phyloP scores from a whole-genome alignment of 495 filamentous ascomycete genomes.

The Daldinia concentrica region DNA sequence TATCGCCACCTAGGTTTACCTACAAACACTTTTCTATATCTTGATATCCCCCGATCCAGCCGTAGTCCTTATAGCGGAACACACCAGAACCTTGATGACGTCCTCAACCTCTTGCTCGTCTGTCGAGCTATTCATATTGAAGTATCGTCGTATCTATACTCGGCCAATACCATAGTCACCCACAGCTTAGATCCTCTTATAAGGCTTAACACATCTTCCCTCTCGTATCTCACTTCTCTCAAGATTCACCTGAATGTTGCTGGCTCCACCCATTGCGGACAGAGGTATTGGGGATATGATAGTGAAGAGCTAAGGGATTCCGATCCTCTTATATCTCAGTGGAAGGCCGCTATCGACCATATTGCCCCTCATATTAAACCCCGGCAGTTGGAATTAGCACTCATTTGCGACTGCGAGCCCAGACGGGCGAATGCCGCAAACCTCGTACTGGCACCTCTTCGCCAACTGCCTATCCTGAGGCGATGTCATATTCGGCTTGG shows the following conservation, averaged over 20 bases:
- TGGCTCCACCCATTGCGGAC: background rate
- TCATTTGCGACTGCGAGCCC: background rate
- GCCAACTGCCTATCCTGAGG: background rate
- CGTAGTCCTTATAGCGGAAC: background rate
- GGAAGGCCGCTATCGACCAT: background rate
- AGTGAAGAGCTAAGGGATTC: background rate
- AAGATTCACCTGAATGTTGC: background rate
- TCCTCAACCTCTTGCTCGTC: background rate
- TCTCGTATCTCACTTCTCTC: background rate
- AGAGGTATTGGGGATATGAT: background rate
- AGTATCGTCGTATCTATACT: slow-evolving; percentile 7
- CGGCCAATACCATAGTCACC: slow-evolving; percentile 4
- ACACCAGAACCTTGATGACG: background rate
- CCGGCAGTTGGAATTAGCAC: background rate
- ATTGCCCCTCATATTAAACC: background rate
- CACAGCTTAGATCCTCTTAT: slow-evolving; percentile 1
- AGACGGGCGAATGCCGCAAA: background rate
- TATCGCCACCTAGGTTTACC: background rate
- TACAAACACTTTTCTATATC: slow-evolving; percentile 7
- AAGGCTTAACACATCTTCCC: background rate
- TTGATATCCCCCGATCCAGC: background rate
- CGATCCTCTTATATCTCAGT: background rate
- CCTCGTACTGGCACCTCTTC: background rate
- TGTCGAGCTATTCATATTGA: slow-evolving; percentile 3
- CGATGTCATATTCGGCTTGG: background rate